These are phyloP conservation scores for Cercospora citrullina DNA, from an alignment of 2,329 filamentous ascomycete genomes.

Conservation along the genomic window DNA sequence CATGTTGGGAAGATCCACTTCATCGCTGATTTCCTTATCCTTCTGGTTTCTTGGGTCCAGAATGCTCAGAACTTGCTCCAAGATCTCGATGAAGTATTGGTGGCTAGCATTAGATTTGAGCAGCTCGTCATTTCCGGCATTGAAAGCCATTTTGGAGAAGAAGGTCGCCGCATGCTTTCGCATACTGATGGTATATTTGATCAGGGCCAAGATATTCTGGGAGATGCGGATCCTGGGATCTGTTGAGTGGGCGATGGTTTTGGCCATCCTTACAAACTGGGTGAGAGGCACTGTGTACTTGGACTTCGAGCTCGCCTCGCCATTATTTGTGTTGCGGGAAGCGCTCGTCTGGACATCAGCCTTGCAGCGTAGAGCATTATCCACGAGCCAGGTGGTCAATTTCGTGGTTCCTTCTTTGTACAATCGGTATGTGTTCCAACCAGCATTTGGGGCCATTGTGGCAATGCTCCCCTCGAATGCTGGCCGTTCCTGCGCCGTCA, in stretches of 20 bases:
- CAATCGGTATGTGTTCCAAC: not conserved
- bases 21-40: not conserved
- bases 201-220: not conserved
- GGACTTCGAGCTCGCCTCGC: not conserved
- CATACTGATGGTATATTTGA: not conserved
- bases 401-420: slow-evolving; percentile 18
- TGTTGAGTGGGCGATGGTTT: not conserved
- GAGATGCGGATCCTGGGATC: not conserved
- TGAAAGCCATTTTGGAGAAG: not conserved
- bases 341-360: not conserved
- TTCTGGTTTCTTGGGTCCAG: not conserved
- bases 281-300: not conserved
- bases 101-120: not conserved
- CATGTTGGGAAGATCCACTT: not conserved
- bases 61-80: not conserved
- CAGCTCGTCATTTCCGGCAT: rapidly evolving
- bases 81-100: not conserved
- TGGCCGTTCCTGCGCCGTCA: not conserved
- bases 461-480: not conserved
- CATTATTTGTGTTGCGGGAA: not conserved
- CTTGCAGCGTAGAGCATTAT: slow-evolving; percentile 15
- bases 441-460: not conserved
- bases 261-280: not conserved
- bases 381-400: slow-evolving; percentile 19
- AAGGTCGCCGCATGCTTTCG: not conserved